These are phyloP conservation scores for Myrica gale DNA, from an alignment of 306 rosid species.

Conservation along the genomic window DNA sequence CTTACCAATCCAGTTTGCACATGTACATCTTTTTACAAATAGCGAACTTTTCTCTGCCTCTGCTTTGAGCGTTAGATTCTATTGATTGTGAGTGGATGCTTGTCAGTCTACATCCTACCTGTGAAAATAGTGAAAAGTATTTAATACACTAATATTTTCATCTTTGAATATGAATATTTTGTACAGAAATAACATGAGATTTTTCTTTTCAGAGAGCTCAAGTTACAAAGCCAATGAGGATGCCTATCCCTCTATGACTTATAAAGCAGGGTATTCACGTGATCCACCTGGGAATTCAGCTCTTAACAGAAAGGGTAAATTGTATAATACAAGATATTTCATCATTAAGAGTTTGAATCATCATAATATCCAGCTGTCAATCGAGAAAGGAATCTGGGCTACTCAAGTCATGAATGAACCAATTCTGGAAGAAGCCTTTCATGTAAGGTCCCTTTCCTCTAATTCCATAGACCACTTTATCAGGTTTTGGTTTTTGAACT, in stretches of 20 bases:
- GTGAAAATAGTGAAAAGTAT: neutral
- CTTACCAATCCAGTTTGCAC: neutral
- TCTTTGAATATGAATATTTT: neutral
- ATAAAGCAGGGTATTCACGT: slow-evolving; percentile 39
- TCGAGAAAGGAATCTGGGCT: slow-evolving; percentile 89
- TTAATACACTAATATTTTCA: neutral
- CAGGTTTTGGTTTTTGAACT: slow-evolving; percentile 11
- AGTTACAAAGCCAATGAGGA: slow-evolving; percentile 48
- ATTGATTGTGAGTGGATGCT: neutral
- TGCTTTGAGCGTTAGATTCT: neutral
- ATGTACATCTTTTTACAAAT: neutral
- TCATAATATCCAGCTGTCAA: slow-evolving; percentile 57
- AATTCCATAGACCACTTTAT: slow-evolving; percentile 17
- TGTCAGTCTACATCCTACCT: slow-evolving; percentile 4
- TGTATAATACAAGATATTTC: slow-evolving; percentile 49
- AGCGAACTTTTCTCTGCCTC: neutral
- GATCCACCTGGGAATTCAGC: slow-evolving; percentile 37
- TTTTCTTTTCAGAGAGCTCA: slow-evolving; percentile 55
- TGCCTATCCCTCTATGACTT: slow-evolving; percentile 37
- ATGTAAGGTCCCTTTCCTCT: slow-evolving; percentile 47
- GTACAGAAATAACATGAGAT: slow-evolving; percentile 12
- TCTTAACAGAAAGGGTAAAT: slow-evolving; percentile 40
- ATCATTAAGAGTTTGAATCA: slow-evolving; percentile 73
- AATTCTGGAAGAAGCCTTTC: slow-evolving; percentile 73
- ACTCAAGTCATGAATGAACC: slow-evolving; percentile 82